phyloP scores from a whole-genome alignment of 2,329 filamentous ascomycete species.

The Calonectria montana region DNA sequence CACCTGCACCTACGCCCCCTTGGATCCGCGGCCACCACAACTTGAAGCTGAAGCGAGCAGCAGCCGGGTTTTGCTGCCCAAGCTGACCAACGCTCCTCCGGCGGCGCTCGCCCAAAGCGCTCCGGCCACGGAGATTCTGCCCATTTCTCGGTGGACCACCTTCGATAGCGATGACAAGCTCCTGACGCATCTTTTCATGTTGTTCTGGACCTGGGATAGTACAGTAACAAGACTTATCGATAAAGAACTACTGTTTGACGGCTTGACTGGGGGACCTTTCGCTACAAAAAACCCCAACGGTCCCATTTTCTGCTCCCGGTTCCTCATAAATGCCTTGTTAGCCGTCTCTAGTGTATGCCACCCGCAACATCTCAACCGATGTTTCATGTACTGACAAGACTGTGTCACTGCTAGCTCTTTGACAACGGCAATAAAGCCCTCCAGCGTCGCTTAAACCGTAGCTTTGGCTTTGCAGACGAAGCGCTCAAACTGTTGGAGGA shows the following conservation, averaged over 20 bases:
- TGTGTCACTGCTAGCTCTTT: neutral
- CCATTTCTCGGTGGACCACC: conserved; percentile 34
- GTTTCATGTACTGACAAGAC: neutral
- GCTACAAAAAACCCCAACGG: no score
- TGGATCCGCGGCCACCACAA: neutral
- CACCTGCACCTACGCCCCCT: neutral
- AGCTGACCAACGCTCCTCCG: neutral
- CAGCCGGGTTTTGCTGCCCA: no score
- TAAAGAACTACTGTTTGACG: conserved; percentile 26
- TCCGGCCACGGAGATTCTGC: conserved; percentile 5
- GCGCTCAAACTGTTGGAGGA: conserved; percentile 15
- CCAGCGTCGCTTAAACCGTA: neutral
- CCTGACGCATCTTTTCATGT: conserved; percentile 29
- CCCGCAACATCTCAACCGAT: neutral
- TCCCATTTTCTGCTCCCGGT: conserved; percentile 33
- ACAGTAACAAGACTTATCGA: conserved; percentile 29
- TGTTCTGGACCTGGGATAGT: conserved; percentile 42
- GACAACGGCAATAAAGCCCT: neutral
- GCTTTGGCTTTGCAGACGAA: conserved; percentile 15
- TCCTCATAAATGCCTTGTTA: conserved; percentile 38
- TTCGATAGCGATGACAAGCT: conserved; percentile 25
- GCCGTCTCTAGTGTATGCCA: conserved; percentile 33
- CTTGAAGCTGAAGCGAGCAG: no score
- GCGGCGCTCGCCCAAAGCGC: neutral
- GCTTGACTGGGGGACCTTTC: conserved; percentile 13